Base-by-base conservation (phyloP, 2,329 filamentous ascomycete species). In the Talaromyces sp. region DNA sequence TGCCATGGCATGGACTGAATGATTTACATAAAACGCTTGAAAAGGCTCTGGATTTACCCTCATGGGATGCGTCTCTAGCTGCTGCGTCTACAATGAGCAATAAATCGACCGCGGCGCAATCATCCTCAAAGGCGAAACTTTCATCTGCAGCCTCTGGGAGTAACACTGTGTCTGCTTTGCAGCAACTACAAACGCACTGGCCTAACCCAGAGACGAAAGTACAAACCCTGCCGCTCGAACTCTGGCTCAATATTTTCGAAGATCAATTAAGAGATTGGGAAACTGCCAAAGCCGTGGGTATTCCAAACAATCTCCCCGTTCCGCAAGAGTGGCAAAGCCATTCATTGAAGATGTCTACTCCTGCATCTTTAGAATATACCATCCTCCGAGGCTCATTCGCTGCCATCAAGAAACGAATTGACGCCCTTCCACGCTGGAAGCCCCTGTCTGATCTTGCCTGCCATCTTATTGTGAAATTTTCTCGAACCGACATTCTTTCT, bases 391-490 rank as follows among this genome's bases (percentile, higher is more conserved):
- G 86, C 49, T 84, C 86, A 32, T 82, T 89, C 5, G 73, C 81
- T 0, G 84, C 87, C 30, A 87, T 96, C 56, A 90, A 90, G 68
- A 83, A 85, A 47, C 86, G 90, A 64, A 82, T 96, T 36, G 83
- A 78, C 20, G 77, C 87, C 6, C 74, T 84, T 33, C 88, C 89
- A 16, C 86, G 88, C 0, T 85, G 88, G 30, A 84, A 84, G 22
- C 88, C 87, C 58, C 80, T 97, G 11, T 94, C 91, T 0, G 87
- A 87, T 2, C 79, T 95, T 1, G 89, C 90, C 33, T 89, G 94
- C 56, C 91, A 92, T 65, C 83, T 96, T 36, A 91, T 96, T 62
- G 91, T 97, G 77, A 91, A 94, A 60, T 97, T 97, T 70, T 89
- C 87, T 37, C 86, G 93, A 62, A 88, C 87, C 14, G 85, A 89